Evolutionary conservation across 768 basidiomycete species (phyloP).

Genomic region (Ramaria rubella): DNA sequence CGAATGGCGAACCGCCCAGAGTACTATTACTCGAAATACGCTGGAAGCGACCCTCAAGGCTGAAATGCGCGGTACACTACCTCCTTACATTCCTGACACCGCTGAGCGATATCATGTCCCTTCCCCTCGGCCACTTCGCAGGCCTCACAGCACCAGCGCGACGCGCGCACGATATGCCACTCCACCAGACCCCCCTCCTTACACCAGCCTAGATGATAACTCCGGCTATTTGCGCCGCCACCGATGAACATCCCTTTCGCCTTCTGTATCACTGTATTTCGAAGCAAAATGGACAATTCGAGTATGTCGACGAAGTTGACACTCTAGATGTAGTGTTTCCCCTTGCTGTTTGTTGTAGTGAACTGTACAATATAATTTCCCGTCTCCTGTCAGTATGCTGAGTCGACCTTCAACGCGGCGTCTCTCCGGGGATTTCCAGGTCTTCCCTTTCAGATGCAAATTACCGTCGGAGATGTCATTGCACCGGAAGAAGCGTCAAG

Average conservation of each 20-base stretch:
- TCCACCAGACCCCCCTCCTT: constrained; percentile 2
- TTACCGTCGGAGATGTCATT: too few relatives aligned
- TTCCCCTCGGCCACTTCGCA: not conserved
- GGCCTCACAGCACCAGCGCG: not conserved
- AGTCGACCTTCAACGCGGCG: too few relatives aligned
- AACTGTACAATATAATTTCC: too few relatives aligned
- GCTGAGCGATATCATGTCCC: not conserved
- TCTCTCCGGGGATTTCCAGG: too few relatives aligned
- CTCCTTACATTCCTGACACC: constrained; percentile 4
- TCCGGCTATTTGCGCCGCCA: not conserved
- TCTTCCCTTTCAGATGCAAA: too few relatives aligned
- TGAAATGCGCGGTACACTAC: constrained; percentile 2
- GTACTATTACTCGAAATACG: not conserved
- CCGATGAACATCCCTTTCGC: not conserved
- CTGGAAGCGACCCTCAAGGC: constrained; percentile 10
- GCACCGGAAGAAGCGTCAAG: too few relatives aligned
- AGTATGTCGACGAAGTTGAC: too few relatives aligned
- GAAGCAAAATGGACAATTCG: too few relatives aligned
- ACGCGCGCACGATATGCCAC: not conserved
- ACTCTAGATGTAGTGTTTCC: too few relatives aligned
- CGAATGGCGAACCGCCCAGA: constrained; percentile 9
- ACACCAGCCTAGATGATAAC: constrained; percentile 8
- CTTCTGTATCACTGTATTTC: too few relatives aligned
- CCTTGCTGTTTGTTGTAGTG: too few relatives aligned
- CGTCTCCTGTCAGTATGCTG: too few relatives aligned